Base-by-base conservation (phyloP, 1,284 basidiomycete species). In the Ganoderma sinense region DNA sequence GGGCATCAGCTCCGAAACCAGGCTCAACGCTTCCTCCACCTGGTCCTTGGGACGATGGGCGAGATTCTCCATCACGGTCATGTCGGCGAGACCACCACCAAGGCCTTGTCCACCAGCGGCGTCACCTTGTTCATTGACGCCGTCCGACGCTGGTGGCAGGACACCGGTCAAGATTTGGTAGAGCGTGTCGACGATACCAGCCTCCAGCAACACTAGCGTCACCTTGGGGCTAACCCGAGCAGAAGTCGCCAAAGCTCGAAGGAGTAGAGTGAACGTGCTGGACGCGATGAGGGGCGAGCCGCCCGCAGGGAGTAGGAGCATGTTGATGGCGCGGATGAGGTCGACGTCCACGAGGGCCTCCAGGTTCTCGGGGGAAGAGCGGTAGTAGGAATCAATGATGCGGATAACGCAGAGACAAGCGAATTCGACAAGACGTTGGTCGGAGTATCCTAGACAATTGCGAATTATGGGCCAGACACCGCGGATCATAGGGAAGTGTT, bases 31-130 rank as follows among this genome's bases (percentile, higher is more conserved):
- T 82, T 98, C 97, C 81, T 98, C 96, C 7, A 98, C 89, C 80
- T 98, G 97, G 74, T 99, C 97, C 83, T 99, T 99, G 13, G 97
- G 95, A 48, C 97, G 88, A 80, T 98, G 96, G 0, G 97, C 96
- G 43, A 99, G 84, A 79, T 97, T 99, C 82, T 99, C 96, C 89
- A 99, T 95, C 43, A 99, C 95, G 8, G 95, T 94, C 95, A 99
- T 97, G 80, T 99, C 97, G 4, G 94, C 94, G 8, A 97, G 81
- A 29, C 95, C 94, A 43, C 94, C 94, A 36, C 93, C 94, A 1
- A 96, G 82, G 11, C 94, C 94, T 79, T 95, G 94, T 1, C 91
- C 89, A 29, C 82, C 83, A 6, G 77, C 81, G 1, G 88, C 87
- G 69, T 85, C 86, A 20, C 92, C 92, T 77, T 93, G 89, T 75